Conservation (phyloP, 495 filamentous ascomycete genomes). For the Penicillium egyptiacum region DNA sequence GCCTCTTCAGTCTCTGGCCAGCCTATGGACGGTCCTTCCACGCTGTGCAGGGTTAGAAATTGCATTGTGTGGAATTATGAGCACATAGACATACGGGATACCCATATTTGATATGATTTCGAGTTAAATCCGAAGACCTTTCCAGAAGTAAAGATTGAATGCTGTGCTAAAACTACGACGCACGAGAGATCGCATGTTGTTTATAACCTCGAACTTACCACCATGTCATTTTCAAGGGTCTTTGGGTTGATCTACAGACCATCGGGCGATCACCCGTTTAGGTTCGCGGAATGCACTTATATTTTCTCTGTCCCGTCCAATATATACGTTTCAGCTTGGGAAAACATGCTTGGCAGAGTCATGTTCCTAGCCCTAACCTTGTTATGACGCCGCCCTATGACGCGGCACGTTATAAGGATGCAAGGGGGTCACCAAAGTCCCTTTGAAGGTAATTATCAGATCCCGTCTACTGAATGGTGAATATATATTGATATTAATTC, state of each 20-base stretch:
- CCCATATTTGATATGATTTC: not conserved
- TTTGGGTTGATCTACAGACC: not conserved
- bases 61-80: not conserved
- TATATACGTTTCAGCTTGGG: not conserved
- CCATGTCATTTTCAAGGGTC: not conserved
- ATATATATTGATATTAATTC: no score
- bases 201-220: not conserved
- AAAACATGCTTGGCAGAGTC: not conserved
- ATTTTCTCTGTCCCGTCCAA: not conserved
- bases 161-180: no score
- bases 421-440: not conserved
- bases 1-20: slow-evolving; percentile 2
- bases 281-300: not conserved
- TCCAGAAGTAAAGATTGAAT: no score
- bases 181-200: not conserved
- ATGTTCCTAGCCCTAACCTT: not conserved
- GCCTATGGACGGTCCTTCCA: slow-evolving; percentile 2
- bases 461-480: not conserved
- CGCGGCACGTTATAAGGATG: not conserved
- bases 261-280: not conserved
- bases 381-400: not conserved
- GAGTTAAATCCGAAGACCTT: not conserved
- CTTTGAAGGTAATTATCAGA: no score
- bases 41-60: not conserved
- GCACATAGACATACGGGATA: not conserved